Conservation (phyloP, 2,329 filamentous ascomycete species). For the Aspergillus pseudonomiae region DNA sequence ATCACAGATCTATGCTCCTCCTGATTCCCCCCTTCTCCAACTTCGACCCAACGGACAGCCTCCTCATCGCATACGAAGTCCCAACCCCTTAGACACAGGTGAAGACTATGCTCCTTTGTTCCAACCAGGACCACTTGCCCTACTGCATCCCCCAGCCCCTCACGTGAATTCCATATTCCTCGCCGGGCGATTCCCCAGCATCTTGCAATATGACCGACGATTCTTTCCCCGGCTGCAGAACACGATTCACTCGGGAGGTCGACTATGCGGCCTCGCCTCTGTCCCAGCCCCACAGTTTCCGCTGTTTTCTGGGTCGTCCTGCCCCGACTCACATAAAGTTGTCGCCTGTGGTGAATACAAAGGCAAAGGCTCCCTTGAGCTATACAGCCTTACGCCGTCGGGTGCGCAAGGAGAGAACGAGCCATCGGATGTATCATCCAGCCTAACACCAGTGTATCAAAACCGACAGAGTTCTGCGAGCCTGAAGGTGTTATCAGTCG, state of each 20-base stretch:
- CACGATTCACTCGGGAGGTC: constrained; percentile 81
- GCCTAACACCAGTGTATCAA: constrained; percentile 53
- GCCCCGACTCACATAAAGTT: constrained; percentile 65
- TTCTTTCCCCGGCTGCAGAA: constrained; percentile 77
- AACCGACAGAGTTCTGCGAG: constrained; percentile 83
- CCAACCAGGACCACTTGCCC: constrained; percentile 79
- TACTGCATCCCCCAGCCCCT: constrained; percentile 71
- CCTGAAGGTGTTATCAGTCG: constrained; percentile 79
- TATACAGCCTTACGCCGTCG: constrained; percentile 60
- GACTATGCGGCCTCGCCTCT: constrained; percentile 72
- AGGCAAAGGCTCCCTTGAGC: constrained; percentile 82
- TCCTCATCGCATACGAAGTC: constrained; percentile 42
- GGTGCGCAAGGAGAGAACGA: constrained; percentile 30
- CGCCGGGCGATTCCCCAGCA: constrained; percentile 83
- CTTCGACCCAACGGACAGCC: constrained; percentile 37
- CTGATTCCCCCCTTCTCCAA: constrained; percentile 36
- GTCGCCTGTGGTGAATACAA: constrained; percentile 90
- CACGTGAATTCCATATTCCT: constrained; percentile 81
- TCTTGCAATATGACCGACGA: constrained; percentile 85
- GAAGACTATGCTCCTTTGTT: constrained; percentile 70
- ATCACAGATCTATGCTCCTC: constrained; percentile 34
- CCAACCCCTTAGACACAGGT: constrained; percentile 36
- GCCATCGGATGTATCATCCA: constrained; percentile 31
- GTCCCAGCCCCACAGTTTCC: constrained; percentile 61
- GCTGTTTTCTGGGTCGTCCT: constrained; percentile 36